These are phyloP conservation scores for Cyclospora cayetanensis DNA, from an alignment of 169 alveolate species.

Conservation along the genomic window DNA sequence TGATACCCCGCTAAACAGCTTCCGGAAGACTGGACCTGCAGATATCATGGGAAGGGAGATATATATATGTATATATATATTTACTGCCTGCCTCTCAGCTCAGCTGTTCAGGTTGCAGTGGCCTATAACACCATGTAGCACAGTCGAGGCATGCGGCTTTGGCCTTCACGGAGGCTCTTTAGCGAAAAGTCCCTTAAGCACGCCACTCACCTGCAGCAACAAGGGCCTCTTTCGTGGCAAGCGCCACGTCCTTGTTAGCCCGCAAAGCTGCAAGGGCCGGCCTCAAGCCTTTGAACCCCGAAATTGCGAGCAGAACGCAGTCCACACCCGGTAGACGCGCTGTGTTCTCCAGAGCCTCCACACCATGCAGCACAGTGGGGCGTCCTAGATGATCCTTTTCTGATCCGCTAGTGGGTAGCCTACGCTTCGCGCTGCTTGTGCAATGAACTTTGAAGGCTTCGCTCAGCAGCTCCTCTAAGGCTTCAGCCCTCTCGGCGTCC, in stretches of 20 bases:
- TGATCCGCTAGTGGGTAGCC: neutral
- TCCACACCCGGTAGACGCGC: neutral
- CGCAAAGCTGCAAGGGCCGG: neutral
- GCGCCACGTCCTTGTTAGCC: neutral
- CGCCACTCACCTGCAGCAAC: neutral
- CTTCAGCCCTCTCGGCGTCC: neutral
- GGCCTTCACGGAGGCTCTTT: neutral
- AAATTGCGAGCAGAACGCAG: neutral
- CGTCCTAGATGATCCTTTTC: neutral
- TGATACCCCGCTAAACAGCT: neutral
- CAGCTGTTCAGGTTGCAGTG: neutral
- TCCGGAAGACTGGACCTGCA: slow-evolving; percentile 25
- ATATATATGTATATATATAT: too few species aligned
- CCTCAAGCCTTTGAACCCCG: neutral
- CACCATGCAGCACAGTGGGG: neutral
- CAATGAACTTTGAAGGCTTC: neutral
- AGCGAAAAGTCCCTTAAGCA: neutral
- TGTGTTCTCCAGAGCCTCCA: neutral
- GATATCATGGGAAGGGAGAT: neutral
- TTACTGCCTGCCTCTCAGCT: neutral
- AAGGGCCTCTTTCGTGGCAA: neutral
- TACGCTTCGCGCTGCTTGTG: neutral
- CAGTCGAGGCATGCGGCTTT: neutral
- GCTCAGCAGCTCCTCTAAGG: neutral
- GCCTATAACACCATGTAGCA: neutral